Percentiles rank a stretch among this genome's conserved stretches.
Conservation (phyloP, 768 basidiomycete genomes). For the Rhizopogon rudus region DNA sequence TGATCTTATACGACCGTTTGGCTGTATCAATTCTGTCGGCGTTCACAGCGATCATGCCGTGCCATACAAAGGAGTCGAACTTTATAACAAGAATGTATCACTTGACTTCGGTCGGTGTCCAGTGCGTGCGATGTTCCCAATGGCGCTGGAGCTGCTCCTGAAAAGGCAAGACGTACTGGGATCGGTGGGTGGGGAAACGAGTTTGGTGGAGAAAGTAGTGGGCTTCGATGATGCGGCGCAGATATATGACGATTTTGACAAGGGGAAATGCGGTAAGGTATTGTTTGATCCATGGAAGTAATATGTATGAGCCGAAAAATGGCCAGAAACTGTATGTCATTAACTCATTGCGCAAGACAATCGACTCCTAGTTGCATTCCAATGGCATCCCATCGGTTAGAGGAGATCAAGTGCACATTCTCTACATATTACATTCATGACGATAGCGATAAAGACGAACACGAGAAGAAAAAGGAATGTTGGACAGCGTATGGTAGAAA, state of each 20-base stretch:
- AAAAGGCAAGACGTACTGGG: constrained; percentile 72
- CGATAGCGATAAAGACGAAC: not conserved
- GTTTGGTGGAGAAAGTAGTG: constrained; percentile 67
- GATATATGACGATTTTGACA: constrained; percentile 64
- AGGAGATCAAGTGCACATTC: not conserved
- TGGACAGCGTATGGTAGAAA: not conserved
- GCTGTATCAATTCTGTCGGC: constrained; percentile 70
- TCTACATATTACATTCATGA: not conserved
- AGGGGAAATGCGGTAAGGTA: constrained; percentile 69
- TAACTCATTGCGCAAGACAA: not conserved
- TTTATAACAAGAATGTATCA: constrained; percentile 77
- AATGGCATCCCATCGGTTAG: not conserved
- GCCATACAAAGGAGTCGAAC: constrained; percentile 49
- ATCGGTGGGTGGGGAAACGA: constrained; percentile 54
- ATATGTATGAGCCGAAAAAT: too few relatives aligned
- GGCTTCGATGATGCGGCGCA: constrained; percentile 51
- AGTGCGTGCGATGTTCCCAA: constrained; percentile 70
- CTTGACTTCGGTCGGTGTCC: constrained; percentile 81
- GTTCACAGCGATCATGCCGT: constrained; percentile 54
- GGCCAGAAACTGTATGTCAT: not conserved
- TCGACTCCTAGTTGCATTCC: too few relatives aligned
- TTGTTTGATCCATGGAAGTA: constrained; percentile 71
- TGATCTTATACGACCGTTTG: constrained; percentile 70
- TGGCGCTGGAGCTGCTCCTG: constrained; percentile 63
- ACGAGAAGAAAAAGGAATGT: not conserved